phyloP scores from a whole-genome alignment of 805 yeast genomes.

The Candida ulmi region DNA sequence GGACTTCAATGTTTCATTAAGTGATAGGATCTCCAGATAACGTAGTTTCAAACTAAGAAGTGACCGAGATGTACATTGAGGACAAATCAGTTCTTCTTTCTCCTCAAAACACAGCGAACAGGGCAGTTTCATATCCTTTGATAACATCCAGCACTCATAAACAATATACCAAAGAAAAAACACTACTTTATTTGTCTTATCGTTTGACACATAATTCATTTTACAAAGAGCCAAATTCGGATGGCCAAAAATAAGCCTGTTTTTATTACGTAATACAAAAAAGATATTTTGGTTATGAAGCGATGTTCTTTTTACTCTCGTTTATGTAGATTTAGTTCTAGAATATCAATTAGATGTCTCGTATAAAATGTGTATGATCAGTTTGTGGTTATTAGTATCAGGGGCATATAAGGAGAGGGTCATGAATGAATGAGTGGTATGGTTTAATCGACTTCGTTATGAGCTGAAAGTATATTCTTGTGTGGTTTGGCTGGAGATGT shows the following conservation, averaged over 20 bases:
- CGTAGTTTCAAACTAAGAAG: conserved; percentile 11
- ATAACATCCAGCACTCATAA: too few relatives aligned
- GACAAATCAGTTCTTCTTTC: conserved; percentile 5
- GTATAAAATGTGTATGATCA: too few relatives aligned
- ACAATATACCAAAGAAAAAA: background rate
- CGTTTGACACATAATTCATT: too few relatives aligned
- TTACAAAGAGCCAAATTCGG: too few relatives aligned
- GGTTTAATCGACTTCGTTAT: conserved; percentile 1
- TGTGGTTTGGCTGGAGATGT: too few relatives aligned
- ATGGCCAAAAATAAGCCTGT: too few relatives aligned
- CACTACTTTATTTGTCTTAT: background rate
- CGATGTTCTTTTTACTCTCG: too few relatives aligned
- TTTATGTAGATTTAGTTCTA: too few relatives aligned
- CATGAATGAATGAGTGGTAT: background rate
- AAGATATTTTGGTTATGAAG: too few relatives aligned
- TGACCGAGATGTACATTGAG: conserved; percentile 10
- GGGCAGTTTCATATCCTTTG: background rate
- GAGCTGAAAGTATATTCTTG: background rate
- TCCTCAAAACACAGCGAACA: conserved; percentile 53
- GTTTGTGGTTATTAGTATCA: too few relatives aligned
- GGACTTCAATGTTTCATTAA: conserved; percentile 3
- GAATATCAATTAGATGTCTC: too few relatives aligned
- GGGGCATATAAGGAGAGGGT: background rate
- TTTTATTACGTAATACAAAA: too few relatives aligned
- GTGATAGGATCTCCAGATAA: conserved; percentile 9